Evolutionary conservation across 192 early-diverging fungal species (phyloP).

Genomic region (Funneliformis geosporum): DNA sequence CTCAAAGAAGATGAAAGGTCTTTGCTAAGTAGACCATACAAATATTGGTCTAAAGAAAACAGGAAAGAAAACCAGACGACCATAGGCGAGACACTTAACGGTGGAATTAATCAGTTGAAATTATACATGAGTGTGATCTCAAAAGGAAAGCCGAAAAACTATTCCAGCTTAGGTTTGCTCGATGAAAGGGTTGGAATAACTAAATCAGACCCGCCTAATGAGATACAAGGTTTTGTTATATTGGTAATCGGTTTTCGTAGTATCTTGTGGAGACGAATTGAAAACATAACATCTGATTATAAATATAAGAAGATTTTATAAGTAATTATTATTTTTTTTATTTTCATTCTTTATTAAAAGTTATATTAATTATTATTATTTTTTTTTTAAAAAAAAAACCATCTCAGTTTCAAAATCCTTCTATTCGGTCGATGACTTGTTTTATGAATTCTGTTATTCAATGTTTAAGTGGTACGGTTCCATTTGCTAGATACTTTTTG

Average conservation of each 20-base stretch:
- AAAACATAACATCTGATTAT: no score
- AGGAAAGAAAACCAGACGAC: not conserved
- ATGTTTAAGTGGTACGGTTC: slow-evolving; percentile 70
- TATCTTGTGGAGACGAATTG: no score
- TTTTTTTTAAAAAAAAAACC: not conserved
- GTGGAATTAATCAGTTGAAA: not conserved
- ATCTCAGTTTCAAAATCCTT: not conserved
- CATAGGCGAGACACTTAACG: not conserved
- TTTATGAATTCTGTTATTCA: slow-evolving; percentile 87
- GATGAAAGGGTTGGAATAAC: not conserved
- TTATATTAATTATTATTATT: not conserved
- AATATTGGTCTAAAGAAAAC: not conserved
- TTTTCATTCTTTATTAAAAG: not conserved
- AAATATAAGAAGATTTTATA: no score
- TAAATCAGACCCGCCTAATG: no score
- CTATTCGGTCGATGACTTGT: slow-evolving; percentile 41
- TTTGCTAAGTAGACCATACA: not conserved
- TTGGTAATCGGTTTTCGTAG: no score
- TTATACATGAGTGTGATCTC: not conserved
- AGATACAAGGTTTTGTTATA: no score
- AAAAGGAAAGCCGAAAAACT: not conserved
- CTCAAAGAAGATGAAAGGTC: not conserved
- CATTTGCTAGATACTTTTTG: slow-evolving; percentile 72
- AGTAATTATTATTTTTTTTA: not conserved
- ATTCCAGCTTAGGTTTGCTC: not conserved